Evolutionary conservation across 768 basidiomycete genomes (phyloP), one percentile per base, ranked within the genome.

Genomic region (Xerocomus spinulosus): DNA sequence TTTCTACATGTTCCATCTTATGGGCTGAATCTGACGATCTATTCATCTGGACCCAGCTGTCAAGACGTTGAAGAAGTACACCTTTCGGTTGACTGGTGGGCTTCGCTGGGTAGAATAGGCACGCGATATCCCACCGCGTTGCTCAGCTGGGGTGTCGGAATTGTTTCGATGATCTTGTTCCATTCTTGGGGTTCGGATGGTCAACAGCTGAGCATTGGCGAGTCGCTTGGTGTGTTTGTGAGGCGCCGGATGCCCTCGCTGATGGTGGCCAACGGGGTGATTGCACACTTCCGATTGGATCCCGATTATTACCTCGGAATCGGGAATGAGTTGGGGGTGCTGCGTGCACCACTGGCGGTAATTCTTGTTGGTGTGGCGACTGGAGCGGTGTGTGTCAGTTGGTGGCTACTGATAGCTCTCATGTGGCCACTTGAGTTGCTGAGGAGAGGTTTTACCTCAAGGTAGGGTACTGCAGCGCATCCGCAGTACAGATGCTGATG

Each of bases 61-160:
- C 41, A 51, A 29, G 60, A 52, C 29, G 66, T 60, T 33, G 52
- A 62, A 29, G 14, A 52, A 5, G 53, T 93, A 4, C 55, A 62
- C 2, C 60, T 95, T n/a, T 66, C 68, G 13, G 60, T 95, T 7
- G 88, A 93, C 60, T 82, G 83, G 81, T 71, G 73, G 64, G 73
- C 78, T 9, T 89, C 85, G 2, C 49, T 90, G 6, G 89, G 88
- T 2, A 75, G 86, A 30, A 76, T 81, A 63, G 81, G 82, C 2
- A 70, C 82, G 15, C 75, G 95, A 20, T 97, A 91, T 68, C 77
- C 85, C 39, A 83, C 80, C 26, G 82, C 83, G 2, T 57, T 88
- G 0, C 70, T 83, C 3, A 77, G 78, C 23, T 96, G 93, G 86
- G 74, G 82, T 3, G 69, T 85, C 2, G 91, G 87, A 4, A 66